Evolutionary conservation across 2,329 filamentous ascomycete species (phyloP), one percentile per base, ranked within the genome.

Genomic region (Tolypocladium cylindrosporum): DNA sequence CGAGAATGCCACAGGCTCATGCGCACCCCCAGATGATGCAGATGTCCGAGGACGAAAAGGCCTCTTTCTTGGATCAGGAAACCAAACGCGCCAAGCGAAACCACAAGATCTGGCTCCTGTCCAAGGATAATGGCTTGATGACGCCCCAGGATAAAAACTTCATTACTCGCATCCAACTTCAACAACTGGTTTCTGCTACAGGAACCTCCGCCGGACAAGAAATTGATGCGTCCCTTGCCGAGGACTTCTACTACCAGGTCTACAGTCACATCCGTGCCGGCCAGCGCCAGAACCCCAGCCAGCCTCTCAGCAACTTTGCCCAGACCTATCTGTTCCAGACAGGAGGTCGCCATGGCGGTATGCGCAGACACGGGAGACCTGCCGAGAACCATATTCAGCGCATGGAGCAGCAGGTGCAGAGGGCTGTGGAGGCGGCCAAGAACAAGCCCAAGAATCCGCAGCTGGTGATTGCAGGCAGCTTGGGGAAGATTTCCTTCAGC

Each of bases 101-200:
- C 69, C 93, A 97, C 77, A 99, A 99, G 78, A 97, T 99, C 61
- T 93, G 92, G 75, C 79, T 95, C 48, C 77, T 97, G 56, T 96
- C 91, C 31, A 91, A 91, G 74, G 91, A 96, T 67, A 99, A 99
- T 68, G 94, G 94, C 31, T 76, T 99, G 61, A 99, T 99, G 94
- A 99, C 94, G 4, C 94, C 94, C 0, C 93, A 97, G 69, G 94
- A 99, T 75, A 99, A 99, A 80, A 99, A 97, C 71, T 99, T 97
- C 74, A 96, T 99, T 64, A 97, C 94, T 6, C 87, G 94, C 21
- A 99, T 99, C 63, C 94, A 99, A 71, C 81, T 99, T 56, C 94
- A 99, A 75, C 94, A 99, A 71, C 82, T 99, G 41, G 90, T 99
- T 57, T 87, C 93, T 13, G 92, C 94, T 10, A 96, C 91, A 31